Evolutionary conservation across 2,329 filamentous ascomycete species (phyloP), one percentile per base, ranked within the genome.

Genomic region (Pleomassaria siparia): DNA sequence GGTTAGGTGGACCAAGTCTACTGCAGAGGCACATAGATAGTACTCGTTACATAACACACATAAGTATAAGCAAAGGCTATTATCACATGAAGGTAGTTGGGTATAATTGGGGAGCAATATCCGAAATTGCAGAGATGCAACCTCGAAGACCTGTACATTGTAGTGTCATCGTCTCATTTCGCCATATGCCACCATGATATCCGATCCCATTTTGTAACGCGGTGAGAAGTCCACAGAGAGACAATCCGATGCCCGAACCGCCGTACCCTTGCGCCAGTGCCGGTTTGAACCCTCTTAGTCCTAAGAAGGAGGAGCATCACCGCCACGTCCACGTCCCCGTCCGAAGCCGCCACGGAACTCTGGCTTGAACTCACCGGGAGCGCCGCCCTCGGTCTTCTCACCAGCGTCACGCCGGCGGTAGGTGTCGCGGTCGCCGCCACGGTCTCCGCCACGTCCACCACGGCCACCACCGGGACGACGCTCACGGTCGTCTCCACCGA

Each of bases 351-450:
- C 70, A 63, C 71, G 70, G 70, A 73, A 73, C 61, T 71, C 64
- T 40, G 71, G 71, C 64, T 69, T 71, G 68, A 72, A 73, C 60
- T 71, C 69, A 54, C 70, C 69, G 44, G 71, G 71, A 44, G 71
- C 69, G 60, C 60, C 62, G 37, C 67, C 63, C 66, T 71, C 63
- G 40, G 58, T 58, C 60, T 72, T 70, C 60, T 72, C 69, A 46
- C 65, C 69, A 78, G 84, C 86, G 71, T 95, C 90, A 72, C 91
- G 88, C 77, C 91, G 86, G 77, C 91, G 83, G 85, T 96, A 96
- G 25, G 59, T 51, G 74, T 91, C 91, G 70, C 88, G 87, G 76
- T 89, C 87, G 66, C 88, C 88, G 69, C 84, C 83, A 63, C 81
- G 62, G 49, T 59, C 56, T 70, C 82, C 81, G 59, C 81, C 80